phyloP scores from a whole-genome alignment of 2,329 filamentous ascomycete species.

The Phialophora macrospora region DNA sequence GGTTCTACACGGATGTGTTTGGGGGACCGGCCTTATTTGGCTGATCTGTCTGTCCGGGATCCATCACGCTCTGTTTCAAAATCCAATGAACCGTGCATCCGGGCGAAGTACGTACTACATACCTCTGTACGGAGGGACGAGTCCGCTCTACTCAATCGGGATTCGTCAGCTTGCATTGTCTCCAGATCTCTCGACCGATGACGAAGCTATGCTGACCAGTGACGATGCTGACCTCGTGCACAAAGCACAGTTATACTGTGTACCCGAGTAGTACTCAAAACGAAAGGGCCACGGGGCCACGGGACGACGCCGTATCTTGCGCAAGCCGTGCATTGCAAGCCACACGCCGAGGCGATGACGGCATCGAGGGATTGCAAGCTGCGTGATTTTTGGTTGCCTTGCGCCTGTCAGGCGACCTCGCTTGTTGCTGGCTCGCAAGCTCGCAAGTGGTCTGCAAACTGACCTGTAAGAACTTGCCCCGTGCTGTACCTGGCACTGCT shows the following conservation, averaged over 20 bases:
- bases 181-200: conserved; percentile 16
- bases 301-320: conserved; percentile 26
- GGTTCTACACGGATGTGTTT: conserved; percentile 20
- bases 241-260: not conserved
- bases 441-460: conserved; percentile 1
- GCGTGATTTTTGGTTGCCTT: conserved; percentile 29
- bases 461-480: conserved; percentile 17
- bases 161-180: conserved; percentile 1
- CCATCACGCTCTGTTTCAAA: not conserved
- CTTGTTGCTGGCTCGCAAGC: conserved; percentile 13
- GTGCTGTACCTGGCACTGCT: conserved; percentile 20
- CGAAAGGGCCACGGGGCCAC: conserved; percentile 15
- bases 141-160: not conserved
- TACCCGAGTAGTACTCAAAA: too few relatives aligned
- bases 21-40: not conserved
- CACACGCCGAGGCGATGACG: conserved; percentile 24
- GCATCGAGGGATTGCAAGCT: conserved; percentile 26
- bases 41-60: not conserved
- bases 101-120: not conserved
- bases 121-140: not conserved
- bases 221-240: conserved; percentile 17
- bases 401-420: conserved; percentile 21
- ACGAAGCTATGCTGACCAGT: conserved; percentile 17
- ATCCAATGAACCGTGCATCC: not conserved
- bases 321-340: conserved; percentile 16